These are phyloP conservation scores for Tuber umbilicatum DNA, from an alignment of 495 filamentous ascomycete genomes.

Conservation along the genomic window DNA sequence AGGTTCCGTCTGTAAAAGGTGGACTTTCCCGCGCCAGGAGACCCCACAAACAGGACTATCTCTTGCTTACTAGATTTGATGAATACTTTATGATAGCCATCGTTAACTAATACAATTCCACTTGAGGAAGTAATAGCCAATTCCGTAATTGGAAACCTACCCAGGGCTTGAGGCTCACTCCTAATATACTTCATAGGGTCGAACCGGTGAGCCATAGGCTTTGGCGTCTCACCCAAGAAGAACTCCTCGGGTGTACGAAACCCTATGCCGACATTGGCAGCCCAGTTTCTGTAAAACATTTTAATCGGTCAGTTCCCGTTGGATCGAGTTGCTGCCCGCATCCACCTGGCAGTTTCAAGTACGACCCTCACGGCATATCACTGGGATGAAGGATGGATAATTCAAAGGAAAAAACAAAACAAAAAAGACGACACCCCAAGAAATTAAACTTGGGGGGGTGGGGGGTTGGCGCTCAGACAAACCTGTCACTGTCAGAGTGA, in stretches of 20 bases:
- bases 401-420: conserved; percentile 12
- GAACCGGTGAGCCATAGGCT: conserved; percentile 61
- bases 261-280: conserved; percentile 67
- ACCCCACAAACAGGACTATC: conserved; percentile 77
- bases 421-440: conserved; percentile 14
- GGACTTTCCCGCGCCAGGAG: conserved; percentile 83
- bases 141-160: not conserved
- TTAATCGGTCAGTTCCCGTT: conserved; percentile 5
- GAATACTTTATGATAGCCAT: conserved; percentile 44
- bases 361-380: conserved; percentile 22
- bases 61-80: conserved; percentile 61
- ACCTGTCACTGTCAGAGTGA: conserved; percentile 77
- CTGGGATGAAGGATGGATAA: conserved; percentile 17
- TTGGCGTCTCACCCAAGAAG: conserved; percentile 61
- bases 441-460: not conserved
- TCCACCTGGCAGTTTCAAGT: conserved; percentile 7
- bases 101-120: conserved; percentile 15
- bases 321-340: conserved; percentile 9
- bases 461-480: conserved; percentile 20
- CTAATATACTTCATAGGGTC: conserved; percentile 54
- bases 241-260: conserved; percentile 89
- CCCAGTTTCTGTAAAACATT: conserved; percentile 42
- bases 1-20: conserved; percentile 79
- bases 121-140: conserved; percentile 1
- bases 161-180: not conserved